A percentile compares a stretch with the other conserved stretches of the same genome.
Conservation (phyloP, 176 grass and related monocot species). For the Triticum monococcum region DNA sequence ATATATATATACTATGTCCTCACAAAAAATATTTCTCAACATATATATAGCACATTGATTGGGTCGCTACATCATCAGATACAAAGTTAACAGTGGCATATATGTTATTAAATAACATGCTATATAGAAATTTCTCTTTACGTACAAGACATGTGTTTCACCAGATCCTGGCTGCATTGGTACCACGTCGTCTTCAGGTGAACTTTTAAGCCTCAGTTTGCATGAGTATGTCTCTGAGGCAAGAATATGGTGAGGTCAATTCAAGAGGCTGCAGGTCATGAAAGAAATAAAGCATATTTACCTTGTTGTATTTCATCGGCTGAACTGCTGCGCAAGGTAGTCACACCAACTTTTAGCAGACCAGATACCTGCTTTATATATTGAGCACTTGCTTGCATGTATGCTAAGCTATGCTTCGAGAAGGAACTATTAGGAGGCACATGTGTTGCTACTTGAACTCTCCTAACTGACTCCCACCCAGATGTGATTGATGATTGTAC, state of each 20-base stretch:
- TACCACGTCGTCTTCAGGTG: conserved; percentile 63
- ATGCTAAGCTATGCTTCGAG: conserved; percentile 90
- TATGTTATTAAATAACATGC: not conserved
- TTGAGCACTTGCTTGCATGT: conserved; percentile 94
- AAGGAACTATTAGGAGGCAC: conserved; percentile 80
- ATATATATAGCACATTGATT: not conserved
- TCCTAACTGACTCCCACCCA: conserved; percentile 87
- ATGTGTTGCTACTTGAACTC: conserved; percentile 67
- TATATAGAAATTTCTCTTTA: conserved; percentile 35
- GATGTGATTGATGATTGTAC: conserved; percentile 72
- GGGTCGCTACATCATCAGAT: not conserved
- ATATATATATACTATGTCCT: conserved; percentile 4
- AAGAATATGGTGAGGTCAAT: conserved; percentile 31
- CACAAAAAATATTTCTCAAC: not conserved
- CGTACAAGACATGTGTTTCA: conserved; percentile 98
- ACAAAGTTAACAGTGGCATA: conserved; percentile 1
- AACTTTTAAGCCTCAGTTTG: conserved; percentile 89
- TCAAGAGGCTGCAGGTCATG: conserved; percentile 11
- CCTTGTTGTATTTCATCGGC: conserved; percentile 78
- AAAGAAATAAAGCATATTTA: conserved; percentile 39
- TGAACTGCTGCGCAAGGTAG: conserved; percentile 78
- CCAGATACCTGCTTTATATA: conserved; percentile 96
- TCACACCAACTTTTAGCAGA: conserved; percentile 85
- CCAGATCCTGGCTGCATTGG: conserved; percentile 97
- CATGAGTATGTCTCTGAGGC: conserved; percentile 86